Percentiles rank a stretch among this genome's conserved stretches.
phyloP scores from a whole-genome alignment of 2,329 filamentous ascomycete species.

The Ramichloridium luteum region DNA sequence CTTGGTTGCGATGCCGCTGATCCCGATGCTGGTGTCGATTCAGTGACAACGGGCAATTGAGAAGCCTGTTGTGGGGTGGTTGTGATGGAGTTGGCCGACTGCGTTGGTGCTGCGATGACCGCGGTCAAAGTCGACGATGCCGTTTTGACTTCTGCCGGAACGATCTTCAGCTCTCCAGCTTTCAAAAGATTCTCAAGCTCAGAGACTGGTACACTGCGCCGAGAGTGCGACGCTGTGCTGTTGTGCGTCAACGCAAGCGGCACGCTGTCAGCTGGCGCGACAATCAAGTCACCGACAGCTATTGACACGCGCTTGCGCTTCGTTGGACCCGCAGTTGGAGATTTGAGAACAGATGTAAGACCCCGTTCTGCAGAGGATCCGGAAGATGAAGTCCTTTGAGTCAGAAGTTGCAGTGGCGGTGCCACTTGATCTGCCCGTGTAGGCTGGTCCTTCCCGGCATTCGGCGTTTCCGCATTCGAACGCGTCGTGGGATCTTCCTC shows the following conservation, averaged over 20 bases:
- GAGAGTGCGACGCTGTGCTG: slow-evolving; percentile 21
- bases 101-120: no score
- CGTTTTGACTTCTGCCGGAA: no score
- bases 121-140: no score
- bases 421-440: no score
- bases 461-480: slow-evolving; percentile 20
- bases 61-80: no score
- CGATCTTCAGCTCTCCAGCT: no score
- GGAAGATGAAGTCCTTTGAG: not conserved
- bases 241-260: slow-evolving; percentile 15
- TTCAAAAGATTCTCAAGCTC: no score
- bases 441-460: slow-evolving; percentile 19
- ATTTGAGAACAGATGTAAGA: slow-evolving; percentile 25
- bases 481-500: slow-evolving; percentile 5
- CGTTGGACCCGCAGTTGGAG: slow-evolving; percentile 15
- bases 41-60: no score
- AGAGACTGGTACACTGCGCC: slow-evolving; percentile 7
- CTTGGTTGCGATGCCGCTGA: no score
- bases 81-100: no score
- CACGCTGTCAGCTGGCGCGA: slow-evolving; percentile 25
- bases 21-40: no score
- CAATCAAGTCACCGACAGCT: slow-evolving; percentile 24
- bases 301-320: slow-evolving; percentile 25
- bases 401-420: not conserved
- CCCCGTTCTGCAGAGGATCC: slow-evolving; percentile 19